Conservation (phyloP, 306 rosid species). For the Inga oerstediana region DNA sequence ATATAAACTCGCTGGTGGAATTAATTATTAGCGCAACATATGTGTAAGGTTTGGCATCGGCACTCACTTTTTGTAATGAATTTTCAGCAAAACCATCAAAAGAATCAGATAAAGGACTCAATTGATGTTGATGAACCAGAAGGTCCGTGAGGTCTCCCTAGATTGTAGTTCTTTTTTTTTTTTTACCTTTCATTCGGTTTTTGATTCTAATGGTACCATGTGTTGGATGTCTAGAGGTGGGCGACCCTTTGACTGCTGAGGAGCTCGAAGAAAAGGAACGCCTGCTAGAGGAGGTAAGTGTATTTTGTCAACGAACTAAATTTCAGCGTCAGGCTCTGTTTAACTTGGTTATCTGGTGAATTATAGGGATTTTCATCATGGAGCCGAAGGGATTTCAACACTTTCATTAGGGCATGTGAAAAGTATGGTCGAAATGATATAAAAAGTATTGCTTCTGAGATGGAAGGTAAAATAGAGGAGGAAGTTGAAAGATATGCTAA, state of each 20-base stretch:
- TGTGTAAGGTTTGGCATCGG: conserved; percentile 26
- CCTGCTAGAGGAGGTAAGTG: conserved; percentile 73
- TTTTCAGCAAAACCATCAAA: conserved; percentile 94
- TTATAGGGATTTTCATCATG: conserved; percentile 94
- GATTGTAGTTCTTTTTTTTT: not conserved
- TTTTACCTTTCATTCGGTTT: not conserved
- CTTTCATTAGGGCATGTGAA: conserved; percentile 97
- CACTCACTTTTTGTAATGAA: conserved; percentile 24
- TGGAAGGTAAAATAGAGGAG: conserved; percentile 96
- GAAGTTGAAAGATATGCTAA: conserved; percentile 96
- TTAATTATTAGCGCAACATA: conserved; percentile 11
- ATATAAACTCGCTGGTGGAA: conserved; percentile 19
- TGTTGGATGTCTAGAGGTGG: conserved; percentile 62
- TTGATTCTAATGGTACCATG: conserved; percentile 19
- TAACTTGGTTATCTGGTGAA: conserved; percentile 41
- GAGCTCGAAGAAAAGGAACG: conserved; percentile 94
- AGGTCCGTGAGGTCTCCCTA: conserved; percentile 50
- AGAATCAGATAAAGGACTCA: conserved; percentile 93
- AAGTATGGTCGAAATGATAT: conserved; percentile 94
- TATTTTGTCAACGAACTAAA: conserved; percentile 22
- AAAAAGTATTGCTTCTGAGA: conserved; percentile 79
- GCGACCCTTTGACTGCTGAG: conserved; percentile 95
- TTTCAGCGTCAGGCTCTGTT: conserved; percentile 18
- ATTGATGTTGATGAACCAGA: conserved; percentile 95
- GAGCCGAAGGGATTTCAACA: conserved; percentile 95